phyloP scores from a whole-genome alignment of 2,329 filamentous ascomycete species.

The Epichloe sibirici region DNA sequence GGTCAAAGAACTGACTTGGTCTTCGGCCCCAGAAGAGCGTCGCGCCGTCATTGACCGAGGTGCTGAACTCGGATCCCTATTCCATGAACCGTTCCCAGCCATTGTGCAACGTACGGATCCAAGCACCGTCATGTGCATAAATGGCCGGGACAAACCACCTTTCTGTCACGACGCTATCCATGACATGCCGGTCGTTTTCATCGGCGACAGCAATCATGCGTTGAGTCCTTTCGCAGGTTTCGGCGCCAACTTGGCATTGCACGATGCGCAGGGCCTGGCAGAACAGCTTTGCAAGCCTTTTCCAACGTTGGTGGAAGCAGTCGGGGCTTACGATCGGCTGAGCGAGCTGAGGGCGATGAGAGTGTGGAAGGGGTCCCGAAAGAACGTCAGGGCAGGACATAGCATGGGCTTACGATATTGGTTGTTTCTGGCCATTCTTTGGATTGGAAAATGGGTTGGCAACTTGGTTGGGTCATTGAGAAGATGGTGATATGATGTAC shows the following conservation, averaged over 20 bases:
- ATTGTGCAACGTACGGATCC: slow-evolving; percentile 28
- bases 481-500: not conserved
- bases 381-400: slow-evolving; percentile 13
- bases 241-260: slow-evolving; percentile 35
- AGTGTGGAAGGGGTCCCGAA: slow-evolving; percentile 14
- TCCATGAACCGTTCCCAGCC: slow-evolving; percentile 26
- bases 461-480: slow-evolving; percentile 10
- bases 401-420: slow-evolving; percentile 13
- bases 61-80: slow-evolving; percentile 19
- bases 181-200: slow-evolving; percentile 25
- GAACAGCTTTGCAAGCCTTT: slow-evolving; percentile 21
- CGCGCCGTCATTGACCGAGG: slow-evolving; percentile 19
- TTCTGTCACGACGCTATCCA: slow-evolving; percentile 23
- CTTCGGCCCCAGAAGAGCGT: slow-evolving; percentile 12
- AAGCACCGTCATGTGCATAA: slow-evolving; percentile 24
- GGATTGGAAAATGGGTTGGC: slow-evolving; percentile 8
- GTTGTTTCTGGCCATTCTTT: slow-evolving; percentile 12
- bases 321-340: slow-evolving; percentile 23
- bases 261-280: slow-evolving; percentile 34
- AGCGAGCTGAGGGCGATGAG: slow-evolving; percentile 22
- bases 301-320: slow-evolving; percentile 13
- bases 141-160: slow-evolving; percentile 31
- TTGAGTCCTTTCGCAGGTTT: slow-evolving; percentile 36
- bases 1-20: slow-evolving; percentile 8
- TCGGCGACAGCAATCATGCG: slow-evolving; percentile 39